Evolutionary conservation across 2,329 filamentous ascomycete genomes (phyloP).

Genomic region (Aspergillus transmontanensis): DNA sequence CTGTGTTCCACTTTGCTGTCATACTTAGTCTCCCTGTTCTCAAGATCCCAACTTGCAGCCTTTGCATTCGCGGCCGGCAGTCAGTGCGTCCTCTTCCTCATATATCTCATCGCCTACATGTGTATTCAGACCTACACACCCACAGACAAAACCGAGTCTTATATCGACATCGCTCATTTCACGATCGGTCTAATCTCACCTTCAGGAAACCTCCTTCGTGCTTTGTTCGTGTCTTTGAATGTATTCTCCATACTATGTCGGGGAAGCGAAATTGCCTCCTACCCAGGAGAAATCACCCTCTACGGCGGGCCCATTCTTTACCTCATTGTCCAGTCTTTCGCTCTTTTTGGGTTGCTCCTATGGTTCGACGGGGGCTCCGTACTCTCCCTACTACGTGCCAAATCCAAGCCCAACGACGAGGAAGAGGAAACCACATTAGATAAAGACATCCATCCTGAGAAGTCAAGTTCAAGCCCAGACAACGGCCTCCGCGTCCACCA

Average conservation of each 20-base stretch:
- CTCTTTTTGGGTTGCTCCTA: constrained; percentile 72
- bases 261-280: constrained; percentile 63
- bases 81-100: constrained; percentile 71
- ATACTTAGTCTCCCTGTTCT: constrained; percentile 81
- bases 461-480: constrained; percentile 55
- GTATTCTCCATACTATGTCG: constrained; percentile 78
- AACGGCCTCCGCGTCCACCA: constrained; percentile 79
- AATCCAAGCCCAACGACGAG: constrained; percentile 47
- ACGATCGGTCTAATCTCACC: constrained; percentile 74
- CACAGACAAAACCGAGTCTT: constrained; percentile 66
- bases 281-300: constrained; percentile 70
- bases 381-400: constrained; percentile 55
- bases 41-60: constrained; percentile 75
- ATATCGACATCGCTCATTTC: constrained; percentile 72
- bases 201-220: constrained; percentile 72
- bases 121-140: constrained; percentile 74
- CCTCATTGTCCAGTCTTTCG: constrained; percentile 70
- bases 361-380: constrained; percentile 78
- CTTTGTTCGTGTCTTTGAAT: constrained; percentile 78
- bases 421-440: constrained; percentile 46
- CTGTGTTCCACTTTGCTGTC: constrained; percentile 73
- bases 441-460: constrained; percentile 67
- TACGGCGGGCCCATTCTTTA: constrained; percentile 88
- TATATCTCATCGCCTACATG: constrained; percentile 73
- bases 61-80: constrained; percentile 81